Evolutionary conservation across 202 grass and related monocot genomes (phyloP).

Genomic region (Cymbopogon flexuosus): DNA sequence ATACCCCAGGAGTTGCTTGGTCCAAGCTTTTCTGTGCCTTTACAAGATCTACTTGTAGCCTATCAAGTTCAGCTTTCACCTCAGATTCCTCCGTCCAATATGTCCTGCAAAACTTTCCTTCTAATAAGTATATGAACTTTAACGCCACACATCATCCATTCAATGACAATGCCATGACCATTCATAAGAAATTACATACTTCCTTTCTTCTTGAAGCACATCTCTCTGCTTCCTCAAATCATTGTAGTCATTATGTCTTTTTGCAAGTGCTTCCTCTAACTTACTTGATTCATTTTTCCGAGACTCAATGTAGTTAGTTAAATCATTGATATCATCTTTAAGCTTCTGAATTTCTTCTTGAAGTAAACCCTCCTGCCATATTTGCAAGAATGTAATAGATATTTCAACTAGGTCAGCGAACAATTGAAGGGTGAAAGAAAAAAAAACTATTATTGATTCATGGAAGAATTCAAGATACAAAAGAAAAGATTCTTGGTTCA

Average conservation of each 20-base stretch:
- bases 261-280: constrained; percentile 51
- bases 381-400: constrained; percentile 10
- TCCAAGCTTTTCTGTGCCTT: constrained; percentile 80
- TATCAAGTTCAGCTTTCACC: constrained; percentile 71
- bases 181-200: constrained; percentile 57
- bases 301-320: constrained; percentile 59
- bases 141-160: constrained; percentile 6
- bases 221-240: constrained; percentile 70
- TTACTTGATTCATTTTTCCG: constrained; percentile 56
- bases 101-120: constrained; percentile 55
- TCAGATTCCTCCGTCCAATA: constrained; percentile 87
- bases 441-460: background rate
- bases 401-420: constrained; percentile 1
- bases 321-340: constrained; percentile 59
- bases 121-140: constrained; percentile 26
- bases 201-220: constrained; percentile 82
- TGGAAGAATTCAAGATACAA: background rate
- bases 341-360: constrained; percentile 94
- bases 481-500: background rate
- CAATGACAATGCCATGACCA: constrained; percentile 17
- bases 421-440: background rate
- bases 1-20: too few species aligned
- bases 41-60: constrained; percentile 60
- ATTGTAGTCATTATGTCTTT: constrained; percentile 60
- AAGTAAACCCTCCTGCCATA: constrained; percentile 69